Conservation (phyloP, 306 rosid species). For the Rubus idaeus region DNA sequence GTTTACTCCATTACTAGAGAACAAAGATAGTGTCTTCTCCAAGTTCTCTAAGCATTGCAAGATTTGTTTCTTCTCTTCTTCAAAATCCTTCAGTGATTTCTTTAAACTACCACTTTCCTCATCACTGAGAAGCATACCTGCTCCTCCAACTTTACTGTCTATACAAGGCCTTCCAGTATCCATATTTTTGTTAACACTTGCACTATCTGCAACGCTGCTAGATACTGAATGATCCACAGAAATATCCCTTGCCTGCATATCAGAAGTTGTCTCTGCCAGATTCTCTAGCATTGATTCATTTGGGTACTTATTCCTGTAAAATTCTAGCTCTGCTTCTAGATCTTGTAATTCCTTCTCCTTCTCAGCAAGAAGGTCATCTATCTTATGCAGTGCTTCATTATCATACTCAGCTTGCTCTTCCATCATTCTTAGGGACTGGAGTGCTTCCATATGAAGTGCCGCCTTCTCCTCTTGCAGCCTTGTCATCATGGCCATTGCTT, state of each 20-base stretch:
- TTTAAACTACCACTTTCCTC: conserved; percentile 30
- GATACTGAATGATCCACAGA: conserved; percentile 56
- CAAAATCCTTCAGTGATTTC: conserved; percentile 42
- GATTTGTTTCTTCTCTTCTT: conserved; percentile 60
- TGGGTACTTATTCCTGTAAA: conserved; percentile 49
- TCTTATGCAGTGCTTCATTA: conserved; percentile 58
- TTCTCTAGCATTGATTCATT: conserved; percentile 44
- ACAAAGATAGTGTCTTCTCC: conserved; percentile 61
- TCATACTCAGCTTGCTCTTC: conserved; percentile 88
- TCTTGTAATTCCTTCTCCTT: conserved; percentile 75
- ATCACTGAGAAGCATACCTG: conserved; percentile 21
- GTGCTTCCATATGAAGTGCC: conserved; percentile 79
- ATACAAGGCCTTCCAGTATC: conserved; percentile 33
- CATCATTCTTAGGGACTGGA: conserved; percentile 73
- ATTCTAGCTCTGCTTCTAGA: conserved; percentile 61
- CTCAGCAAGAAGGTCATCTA: conserved; percentile 61
- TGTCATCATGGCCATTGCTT: conserved; percentile 91
- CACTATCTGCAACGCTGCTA: conserved; percentile 29
- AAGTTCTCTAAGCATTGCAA: conserved; percentile 56
- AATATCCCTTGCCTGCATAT: conserved; percentile 71
- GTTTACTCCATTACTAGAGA: conserved; percentile 30
- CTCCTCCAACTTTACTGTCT: conserved; percentile 33
- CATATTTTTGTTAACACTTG: conserved; percentile 25
- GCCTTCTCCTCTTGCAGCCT: conserved; percentile 92
- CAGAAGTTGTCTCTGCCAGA: conserved; percentile 38